A percentile compares a stretch with the other conserved stretches of the same genome.
Evolutionary conservation across 345 rosid species (phyloP).

Genomic region (Theobroma cacao): DNA sequence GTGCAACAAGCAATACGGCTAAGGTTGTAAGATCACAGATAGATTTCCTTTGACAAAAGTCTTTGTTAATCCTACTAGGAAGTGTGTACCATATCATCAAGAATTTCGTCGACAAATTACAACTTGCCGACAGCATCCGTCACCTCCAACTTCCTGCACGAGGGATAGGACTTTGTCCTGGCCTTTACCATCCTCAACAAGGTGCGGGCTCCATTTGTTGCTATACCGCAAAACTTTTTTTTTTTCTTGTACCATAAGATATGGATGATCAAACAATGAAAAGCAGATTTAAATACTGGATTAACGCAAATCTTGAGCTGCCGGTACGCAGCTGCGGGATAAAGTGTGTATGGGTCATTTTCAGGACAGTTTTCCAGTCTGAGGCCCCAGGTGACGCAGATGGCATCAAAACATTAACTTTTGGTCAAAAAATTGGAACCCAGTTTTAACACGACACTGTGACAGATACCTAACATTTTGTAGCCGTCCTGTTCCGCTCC

Average conservation of each 20-base stretch:
- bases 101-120: conserved; percentile 7
- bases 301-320: neutral
- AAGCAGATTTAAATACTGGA: neutral
- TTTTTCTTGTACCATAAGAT: too few species aligned
- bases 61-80: neutral
- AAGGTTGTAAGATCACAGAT: neutral
- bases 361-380: neutral
- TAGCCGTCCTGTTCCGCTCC: neutral
- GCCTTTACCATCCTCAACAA: neutral
- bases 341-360: neutral
- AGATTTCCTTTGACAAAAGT: neutral
- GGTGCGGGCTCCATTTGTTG: neutral
- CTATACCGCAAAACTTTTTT: neutral
- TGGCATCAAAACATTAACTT: neutral
- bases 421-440: neutral
- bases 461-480: neutral
- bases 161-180: neutral
- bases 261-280: neutral
- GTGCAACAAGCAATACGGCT: neutral
- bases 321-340: neutral
- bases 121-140: conserved; percentile 6
- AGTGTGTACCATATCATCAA: too few species aligned
- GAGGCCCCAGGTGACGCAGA: neutral
- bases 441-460: neutral
- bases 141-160: neutral